phyloP scores from a whole-genome alignment of 352 stramenopile genomes.

The Globisporangium paddicum region DNA sequence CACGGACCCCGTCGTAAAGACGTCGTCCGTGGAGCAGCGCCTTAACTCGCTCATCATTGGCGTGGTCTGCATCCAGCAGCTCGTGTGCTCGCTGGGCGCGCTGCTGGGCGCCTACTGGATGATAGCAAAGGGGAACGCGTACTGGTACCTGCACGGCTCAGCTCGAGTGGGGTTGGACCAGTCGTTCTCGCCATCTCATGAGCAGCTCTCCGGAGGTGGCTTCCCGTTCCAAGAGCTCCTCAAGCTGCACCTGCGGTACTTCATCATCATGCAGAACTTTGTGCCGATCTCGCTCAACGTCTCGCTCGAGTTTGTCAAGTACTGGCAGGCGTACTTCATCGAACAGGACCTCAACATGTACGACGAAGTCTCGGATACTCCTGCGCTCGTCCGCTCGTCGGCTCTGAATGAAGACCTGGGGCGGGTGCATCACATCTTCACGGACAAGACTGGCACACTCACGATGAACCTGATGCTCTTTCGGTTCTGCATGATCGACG shows the following conservation, averaged over 20 bases:
- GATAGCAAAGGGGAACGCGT: constrained; percentile 43
- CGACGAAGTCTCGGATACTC: constrained; percentile 87
- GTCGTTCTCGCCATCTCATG: neutral
- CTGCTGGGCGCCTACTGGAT: constrained; percentile 71
- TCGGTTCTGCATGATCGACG: constrained; percentile 92
- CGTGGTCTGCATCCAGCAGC: constrained; percentile 72
- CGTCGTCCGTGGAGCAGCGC: constrained; percentile 67
- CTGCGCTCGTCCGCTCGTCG: constrained; percentile 71
- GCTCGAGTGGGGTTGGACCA: neutral
- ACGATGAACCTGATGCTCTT: constrained; percentile 97
- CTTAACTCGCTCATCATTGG: constrained; percentile 70
- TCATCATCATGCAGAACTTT: constrained; percentile 98
- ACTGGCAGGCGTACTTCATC: constrained; percentile 95
- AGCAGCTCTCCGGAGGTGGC: constrained; percentile 6
- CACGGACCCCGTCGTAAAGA: constrained; percentile 71
- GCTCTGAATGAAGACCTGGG: constrained; percentile 92
- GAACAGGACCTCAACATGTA: constrained; percentile 91
- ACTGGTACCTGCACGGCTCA: constrained; percentile 55
- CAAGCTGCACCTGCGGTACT: constrained; percentile 89
- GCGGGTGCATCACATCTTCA: constrained; percentile 91
- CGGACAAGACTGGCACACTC: constrained; percentile 94
- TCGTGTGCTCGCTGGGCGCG: constrained; percentile 60
- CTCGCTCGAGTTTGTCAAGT: constrained; percentile 95
- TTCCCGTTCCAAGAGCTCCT: constrained; percentile 58
- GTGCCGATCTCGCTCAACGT: constrained; percentile 99